Base-by-base conservation (phyloP, 1,284 basidiomycete species). In the Wolfiporia cocos region DNA sequence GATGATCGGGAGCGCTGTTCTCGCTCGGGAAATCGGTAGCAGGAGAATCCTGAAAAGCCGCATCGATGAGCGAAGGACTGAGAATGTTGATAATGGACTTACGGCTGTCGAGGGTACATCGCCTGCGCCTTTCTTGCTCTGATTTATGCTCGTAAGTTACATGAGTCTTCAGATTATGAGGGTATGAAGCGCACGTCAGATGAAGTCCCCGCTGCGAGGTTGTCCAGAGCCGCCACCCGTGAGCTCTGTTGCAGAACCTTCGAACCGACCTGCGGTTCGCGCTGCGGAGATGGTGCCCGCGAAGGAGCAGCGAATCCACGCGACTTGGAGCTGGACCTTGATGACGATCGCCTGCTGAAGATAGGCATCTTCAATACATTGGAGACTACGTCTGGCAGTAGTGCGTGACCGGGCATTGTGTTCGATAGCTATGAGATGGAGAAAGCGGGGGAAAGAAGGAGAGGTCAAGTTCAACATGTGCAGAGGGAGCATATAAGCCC, bases 361-460 rank as follows among this genome's bases (percentile, higher is more conserved):
- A 43, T 29, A 5, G 42, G 31, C 4, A 20, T 38, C 23, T 17
- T 38, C 21, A 46, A 33, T 5, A 46, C 44, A 17, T 46, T 41
- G 22, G 28, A n/a, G n/a, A n/a, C n/a, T 10, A 23, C 15, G 10
- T 11, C 23, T 26, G 36, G 23, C 36, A 37, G 23, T 11, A 6
- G 14, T 14, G 26, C 26, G 26, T 7, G 9, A 14, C 26, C 7
- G 26, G 9, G 26, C 26, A 28, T 7, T 28, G 26, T 28, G 26
- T n/a, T n/a, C n/a, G n/a, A n/a, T n/a, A n/a, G n/a, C n/a, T n/a
- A 28, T 9, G 26, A 28, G 26, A 28, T 28, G 26, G 26, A 9
- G 26, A 14, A 14, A 28, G 26, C 9, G 19, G 24, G 18, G 24
- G 36, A 37, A n/a, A 29, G 18, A 14, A 18, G 23, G 5, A 33